phyloP scores from a whole-genome alignment of 129 eudicot species.

The Centella asiatica region DNA sequence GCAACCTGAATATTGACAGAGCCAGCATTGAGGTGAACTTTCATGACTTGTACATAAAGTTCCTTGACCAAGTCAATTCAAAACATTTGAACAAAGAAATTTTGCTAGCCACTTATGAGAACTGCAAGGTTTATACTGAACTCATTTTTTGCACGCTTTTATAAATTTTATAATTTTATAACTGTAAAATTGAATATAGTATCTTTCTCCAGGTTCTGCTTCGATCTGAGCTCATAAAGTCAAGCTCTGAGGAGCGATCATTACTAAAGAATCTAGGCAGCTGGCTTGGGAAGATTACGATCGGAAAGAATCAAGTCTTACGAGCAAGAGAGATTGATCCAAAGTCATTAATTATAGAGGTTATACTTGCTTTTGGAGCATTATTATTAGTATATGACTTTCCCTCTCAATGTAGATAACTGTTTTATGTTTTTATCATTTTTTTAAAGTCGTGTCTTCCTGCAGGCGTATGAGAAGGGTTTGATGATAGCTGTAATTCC shows the following conservation, averaged over 20 bases:
- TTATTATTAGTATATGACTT: too few relatives aligned
- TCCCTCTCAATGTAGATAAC: not conserved
- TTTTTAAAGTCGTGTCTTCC: not conserved
- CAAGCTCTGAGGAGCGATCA: constrained; percentile 91
- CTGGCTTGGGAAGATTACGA: constrained; percentile 84
- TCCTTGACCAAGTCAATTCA: constrained; percentile 79
- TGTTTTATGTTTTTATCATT: not conserved
- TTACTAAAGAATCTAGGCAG: constrained; percentile 78
- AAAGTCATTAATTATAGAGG: constrained; percentile 66
- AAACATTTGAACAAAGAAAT: constrained; percentile 65
- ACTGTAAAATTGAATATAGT: too few relatives aligned
- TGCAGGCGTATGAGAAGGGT: constrained; percentile 94
- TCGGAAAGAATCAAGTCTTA: constrained; percentile 60
- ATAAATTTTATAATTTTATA: not conserved
- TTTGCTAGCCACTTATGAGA: constrained; percentile 78
- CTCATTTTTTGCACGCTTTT: not conserved
- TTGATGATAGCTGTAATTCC: constrained; percentile 97
- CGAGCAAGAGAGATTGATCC: constrained; percentile 68
- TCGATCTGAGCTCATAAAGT: constrained; percentile 86
- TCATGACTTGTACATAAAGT: constrained; percentile 93
- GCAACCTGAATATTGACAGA: constrained; percentile 38
- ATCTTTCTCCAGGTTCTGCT: constrained; percentile 62
- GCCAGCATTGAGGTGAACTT: constrained; percentile 92
- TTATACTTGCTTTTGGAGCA: constrained; percentile 5
- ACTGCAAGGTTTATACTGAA: constrained; percentile 64